A percentile compares a stretch with the other conserved stretches of the same genome.
These are phyloP conservation scores for Phytophthora citrophthora DNA, from an alignment of 352 stramenopile genomes.

Conservation along the genomic window DNA sequence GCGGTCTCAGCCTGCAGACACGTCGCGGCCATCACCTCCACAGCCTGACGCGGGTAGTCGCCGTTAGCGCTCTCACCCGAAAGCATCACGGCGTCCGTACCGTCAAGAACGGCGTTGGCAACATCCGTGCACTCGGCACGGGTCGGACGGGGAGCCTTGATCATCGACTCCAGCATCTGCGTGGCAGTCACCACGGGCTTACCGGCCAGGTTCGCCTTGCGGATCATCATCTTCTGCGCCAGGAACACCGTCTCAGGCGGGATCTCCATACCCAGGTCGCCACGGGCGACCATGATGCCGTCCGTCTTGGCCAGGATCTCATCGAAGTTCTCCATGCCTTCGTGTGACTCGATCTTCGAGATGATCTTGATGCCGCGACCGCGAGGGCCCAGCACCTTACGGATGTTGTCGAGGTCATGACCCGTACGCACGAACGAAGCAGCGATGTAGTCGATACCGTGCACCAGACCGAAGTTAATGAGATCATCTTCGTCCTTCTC, in stretches of 20 bases:
- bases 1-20: conserved; percentile 89
- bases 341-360: conserved; percentile 98
- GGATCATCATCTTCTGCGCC: conserved; percentile 99
- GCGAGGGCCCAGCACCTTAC: conserved; percentile 83
- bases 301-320: conserved; percentile 97
- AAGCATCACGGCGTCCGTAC: conserved; percentile 93
- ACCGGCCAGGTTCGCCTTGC: conserved; percentile 94
- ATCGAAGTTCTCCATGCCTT: conserved; percentile 96
- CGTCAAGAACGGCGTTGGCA: conserved; percentile 90
- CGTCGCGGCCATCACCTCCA: conserved; percentile 95
- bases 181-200: conserved; percentile 98
- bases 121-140: conserved; percentile 99
- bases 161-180: conserved; percentile 99
- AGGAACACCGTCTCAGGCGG: conserved; percentile 97
- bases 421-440: conserved; percentile 98
- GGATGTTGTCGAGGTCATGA: conserved; percentile 97
- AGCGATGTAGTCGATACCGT: conserved; percentile 98
- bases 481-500: conserved; percentile 94
- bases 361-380: conserved; percentile 95
- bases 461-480: conserved; percentile 94
- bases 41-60: conserved; percentile 94
- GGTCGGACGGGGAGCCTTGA: conserved; percentile 96
- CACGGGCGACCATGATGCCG: conserved; percentile 98
- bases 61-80: conserved; percentile 98
- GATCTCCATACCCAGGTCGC: conserved; percentile 99